Conservation (phyloP, 202 grass and related monocot species). For the Schoenoplectus triqueter region DNA sequence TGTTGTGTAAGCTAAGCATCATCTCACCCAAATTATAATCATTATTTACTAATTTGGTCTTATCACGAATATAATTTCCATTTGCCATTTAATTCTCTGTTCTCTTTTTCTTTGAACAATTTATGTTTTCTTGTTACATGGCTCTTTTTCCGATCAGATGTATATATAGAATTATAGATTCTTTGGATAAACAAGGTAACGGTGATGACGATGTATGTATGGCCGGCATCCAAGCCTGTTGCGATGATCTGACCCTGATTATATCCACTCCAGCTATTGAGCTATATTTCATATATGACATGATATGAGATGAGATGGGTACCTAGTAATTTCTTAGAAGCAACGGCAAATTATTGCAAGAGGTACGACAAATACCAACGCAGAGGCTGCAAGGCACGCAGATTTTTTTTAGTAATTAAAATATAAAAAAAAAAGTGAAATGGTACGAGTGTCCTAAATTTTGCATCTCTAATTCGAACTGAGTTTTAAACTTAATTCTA, state of each 20-base stretch:
- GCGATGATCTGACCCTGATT: neutral
- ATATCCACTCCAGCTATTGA: neutral
- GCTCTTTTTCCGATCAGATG: neutral
- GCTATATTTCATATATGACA: neutral
- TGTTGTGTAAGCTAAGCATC: constrained; percentile 27
- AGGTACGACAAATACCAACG: neutral
- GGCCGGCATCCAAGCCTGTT: neutral
- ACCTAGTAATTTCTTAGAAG: neutral
- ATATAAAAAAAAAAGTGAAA: too few species aligned
- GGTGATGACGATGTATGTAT: neutral
- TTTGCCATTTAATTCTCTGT: neutral
- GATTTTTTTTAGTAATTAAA: too few species aligned
- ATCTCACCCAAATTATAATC: neutral
- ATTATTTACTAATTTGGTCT: neutral
- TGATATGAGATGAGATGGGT: neutral
- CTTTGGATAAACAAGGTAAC: neutral
- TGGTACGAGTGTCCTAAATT: too few species aligned
- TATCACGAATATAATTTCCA: too few species aligned
- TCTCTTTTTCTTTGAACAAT: neutral
- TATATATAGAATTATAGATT: neutral
- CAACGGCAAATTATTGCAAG: neutral
- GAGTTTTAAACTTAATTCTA: too few species aligned
- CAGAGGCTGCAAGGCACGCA: too few species aligned
- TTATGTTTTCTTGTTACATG: neutral
- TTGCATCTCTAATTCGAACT: too few species aligned